A percentile compares a stretch with the other conserved stretches of the same genome.
Conservation (phyloP, 2,329 filamentous ascomycete species). For the Trichoderma sp. region DNA sequence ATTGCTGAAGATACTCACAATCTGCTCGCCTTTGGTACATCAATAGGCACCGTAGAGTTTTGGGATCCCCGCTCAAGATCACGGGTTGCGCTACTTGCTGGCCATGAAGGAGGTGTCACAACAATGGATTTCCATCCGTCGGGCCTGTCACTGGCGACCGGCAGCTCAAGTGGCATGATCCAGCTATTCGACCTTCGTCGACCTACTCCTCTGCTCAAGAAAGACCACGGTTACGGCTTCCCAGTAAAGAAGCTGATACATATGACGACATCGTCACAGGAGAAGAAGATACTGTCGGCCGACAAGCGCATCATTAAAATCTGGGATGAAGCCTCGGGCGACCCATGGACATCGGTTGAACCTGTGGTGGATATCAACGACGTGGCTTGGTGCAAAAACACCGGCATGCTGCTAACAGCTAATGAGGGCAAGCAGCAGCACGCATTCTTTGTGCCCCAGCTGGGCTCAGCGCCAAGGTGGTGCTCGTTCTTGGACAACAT, state of each 20-base stretch:
- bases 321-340: slow-evolving; percentile 82
- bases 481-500: slow-evolving; percentile 96
- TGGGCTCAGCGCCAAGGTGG: slow-evolving; percentile 93
- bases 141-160: slow-evolving; percentile 82
- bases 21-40: slow-evolving; percentile 89
- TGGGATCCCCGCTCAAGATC: slow-evolving; percentile 89
- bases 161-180: slow-evolving; percentile 84
- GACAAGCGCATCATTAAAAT: slow-evolving; percentile 98
- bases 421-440: slow-evolving; percentile 97
- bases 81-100: slow-evolving; percentile 75
- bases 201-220: slow-evolving; percentile 81
- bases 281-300: slow-evolving; percentile 86
- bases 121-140: slow-evolving; percentile 84
- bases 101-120: slow-evolving; percentile 74
- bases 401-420: slow-evolving; percentile 92
- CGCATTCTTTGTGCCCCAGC: slow-evolving; percentile 90
- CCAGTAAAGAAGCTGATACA: slow-evolving; percentile 83
- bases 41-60: slow-evolving; percentile 92
- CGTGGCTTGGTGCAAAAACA: slow-evolving; percentile 89
- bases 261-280: slow-evolving; percentile 71
- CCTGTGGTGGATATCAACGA: slow-evolving; percentile 93
- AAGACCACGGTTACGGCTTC: slow-evolving; percentile 95
- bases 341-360: slow-evolving; percentile 94
- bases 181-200: slow-evolving; percentile 92
- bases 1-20: slow-evolving; percentile 90